phyloP scores from a whole-genome alignment of 73 alveolate genomes.

The Durusdinium trenchii region DNA sequence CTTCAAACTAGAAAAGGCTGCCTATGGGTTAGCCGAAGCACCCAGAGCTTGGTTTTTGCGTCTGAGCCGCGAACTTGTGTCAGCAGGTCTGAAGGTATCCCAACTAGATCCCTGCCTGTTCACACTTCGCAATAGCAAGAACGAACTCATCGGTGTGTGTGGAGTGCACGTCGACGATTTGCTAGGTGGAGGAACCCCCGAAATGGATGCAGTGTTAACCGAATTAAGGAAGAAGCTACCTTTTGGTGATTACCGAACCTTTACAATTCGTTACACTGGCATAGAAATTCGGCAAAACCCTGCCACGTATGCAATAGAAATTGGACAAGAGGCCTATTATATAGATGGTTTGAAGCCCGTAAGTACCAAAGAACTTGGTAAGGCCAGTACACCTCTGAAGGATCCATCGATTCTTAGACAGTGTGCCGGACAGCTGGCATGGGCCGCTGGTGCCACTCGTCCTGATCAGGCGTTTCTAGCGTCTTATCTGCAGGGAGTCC shows the following conservation, averaged over 20 bases:
- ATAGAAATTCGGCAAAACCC: not conserved
- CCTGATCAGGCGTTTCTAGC: constrained; percentile 33
- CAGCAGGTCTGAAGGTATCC: not conserved
- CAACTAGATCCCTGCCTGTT: not conserved
- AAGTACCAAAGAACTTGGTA: not conserved
- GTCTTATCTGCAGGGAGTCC: constrained; percentile 6
- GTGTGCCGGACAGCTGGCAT: constrained; percentile 44
- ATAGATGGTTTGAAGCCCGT: not conserved
- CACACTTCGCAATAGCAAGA: not conserved
- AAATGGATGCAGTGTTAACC: not conserved
- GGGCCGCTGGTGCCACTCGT: constrained; percentile 1
- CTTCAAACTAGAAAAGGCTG: not conserved
- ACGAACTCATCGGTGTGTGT: not conserved
- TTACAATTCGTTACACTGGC: not conserved
- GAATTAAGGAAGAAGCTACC: not conserved
- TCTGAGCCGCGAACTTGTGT: not conserved
- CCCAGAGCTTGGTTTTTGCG: constrained; percentile 5
- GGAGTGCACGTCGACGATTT: constrained; percentile 17
- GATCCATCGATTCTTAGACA: not conserved
- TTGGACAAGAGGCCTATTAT: constrained; percentile 13
- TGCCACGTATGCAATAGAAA: not conserved
- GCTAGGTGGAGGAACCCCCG: not conserved
- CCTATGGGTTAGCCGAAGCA: not conserved
- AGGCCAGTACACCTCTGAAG: not conserved
- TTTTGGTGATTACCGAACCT: not conserved